Evolutionary conservation across 352 stramenopile species (phyloP), one percentile per base, ranked within the genome.

Genomic region (Pilasporangium apinafurcum): DNA sequence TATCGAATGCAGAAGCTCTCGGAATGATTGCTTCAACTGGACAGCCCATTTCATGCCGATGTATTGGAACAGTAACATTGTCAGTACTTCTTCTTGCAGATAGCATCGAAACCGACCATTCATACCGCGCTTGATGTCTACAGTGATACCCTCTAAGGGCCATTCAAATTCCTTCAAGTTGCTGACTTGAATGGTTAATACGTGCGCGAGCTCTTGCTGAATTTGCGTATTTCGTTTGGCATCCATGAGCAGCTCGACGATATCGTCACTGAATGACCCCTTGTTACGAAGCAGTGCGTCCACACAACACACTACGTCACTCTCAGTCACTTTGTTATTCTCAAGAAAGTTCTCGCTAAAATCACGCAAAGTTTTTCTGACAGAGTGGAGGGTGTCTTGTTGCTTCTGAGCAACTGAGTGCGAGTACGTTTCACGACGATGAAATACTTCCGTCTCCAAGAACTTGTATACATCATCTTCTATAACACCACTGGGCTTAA

Each of bases 151-250:
- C 3, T 48, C 34, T 21, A 44, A 42, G 5, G 59, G 48, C 62
- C 66, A 78, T 20, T 18, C 30, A 53, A 69, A 78, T 24, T 74
- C 66, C 3, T 27, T 36, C 28, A 72, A 27, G 37, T 78, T 74
- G 44, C 59, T 65, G 21, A 78, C 21, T 39, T 78, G 52, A 28
- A 78, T 78, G 12, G 62, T 78, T 17, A 78, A 48, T 20, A 78
- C 66, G 21, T 75, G 50, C 1, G 62, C 54, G 22, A 75, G 53
- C 46, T 78, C 62, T 18, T 56, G 48, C 22, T 71, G 56, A 32
- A 69, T 65, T 27, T 54, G 26, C 5, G 48, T 35, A 46, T 62
- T 72, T 29, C 53, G 29, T 24, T 56, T 44, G 16, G 61, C 60
- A 39, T 75, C 59, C 12, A 32, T 44, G 18, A 78, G 59, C 32